phyloP scores from a whole-genome alignment of 2,329 filamentous ascomycete genomes.

The Penicillium sp. region DNA sequence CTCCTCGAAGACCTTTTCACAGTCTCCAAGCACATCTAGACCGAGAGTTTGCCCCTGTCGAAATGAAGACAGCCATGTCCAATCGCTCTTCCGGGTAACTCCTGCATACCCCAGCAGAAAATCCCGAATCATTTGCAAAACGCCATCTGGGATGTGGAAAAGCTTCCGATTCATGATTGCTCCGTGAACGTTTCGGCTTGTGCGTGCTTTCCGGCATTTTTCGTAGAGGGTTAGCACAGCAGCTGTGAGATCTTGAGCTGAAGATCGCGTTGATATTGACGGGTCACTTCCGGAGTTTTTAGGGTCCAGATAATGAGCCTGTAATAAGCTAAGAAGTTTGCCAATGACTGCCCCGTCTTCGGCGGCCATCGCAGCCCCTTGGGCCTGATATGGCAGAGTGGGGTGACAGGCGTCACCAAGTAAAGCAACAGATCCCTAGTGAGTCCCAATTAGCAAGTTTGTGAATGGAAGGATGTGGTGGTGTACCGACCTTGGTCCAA shows the following conservation, averaged over 20 bases:
- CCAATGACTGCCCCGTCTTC: slow-evolving; percentile 66
- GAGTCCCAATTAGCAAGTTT: background rate
- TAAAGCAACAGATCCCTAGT: slow-evolving; percentile 16
- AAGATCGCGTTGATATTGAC: background rate
- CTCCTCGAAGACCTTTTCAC: slow-evolving; percentile 2
- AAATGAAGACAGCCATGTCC: slow-evolving; percentile 15
- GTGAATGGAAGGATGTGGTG: background rate
- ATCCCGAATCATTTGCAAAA: slow-evolving; percentile 15
- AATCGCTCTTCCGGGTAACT: slow-evolving; percentile 19
- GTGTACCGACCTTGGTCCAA: slow-evolving; percentile 33
- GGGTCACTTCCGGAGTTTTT: slow-evolving; percentile 36
- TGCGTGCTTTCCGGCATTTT: slow-evolving; percentile 15
- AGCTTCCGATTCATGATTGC: slow-evolving; percentile 15
- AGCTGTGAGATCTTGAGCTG: background rate
- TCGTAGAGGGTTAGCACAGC: slow-evolving; percentile 14
- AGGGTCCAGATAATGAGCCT: background rate
- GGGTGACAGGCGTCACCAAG: slow-evolving; percentile 61
- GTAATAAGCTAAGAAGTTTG: slow-evolving; percentile 47
- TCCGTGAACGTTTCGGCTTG: slow-evolving; percentile 16
- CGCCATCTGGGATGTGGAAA: slow-evolving; percentile 21
- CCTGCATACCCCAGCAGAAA: slow-evolving; percentile 11
- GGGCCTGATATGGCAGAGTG: slow-evolving; percentile 60
- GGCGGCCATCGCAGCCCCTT: slow-evolving; percentile 63
- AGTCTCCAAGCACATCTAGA: slow-evolving; percentile 14
- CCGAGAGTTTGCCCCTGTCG: slow-evolving; percentile 14